Conservation (phyloP, 2,329 filamentous ascomycete species). For the Pseudogymnoascus sp. region DNA sequence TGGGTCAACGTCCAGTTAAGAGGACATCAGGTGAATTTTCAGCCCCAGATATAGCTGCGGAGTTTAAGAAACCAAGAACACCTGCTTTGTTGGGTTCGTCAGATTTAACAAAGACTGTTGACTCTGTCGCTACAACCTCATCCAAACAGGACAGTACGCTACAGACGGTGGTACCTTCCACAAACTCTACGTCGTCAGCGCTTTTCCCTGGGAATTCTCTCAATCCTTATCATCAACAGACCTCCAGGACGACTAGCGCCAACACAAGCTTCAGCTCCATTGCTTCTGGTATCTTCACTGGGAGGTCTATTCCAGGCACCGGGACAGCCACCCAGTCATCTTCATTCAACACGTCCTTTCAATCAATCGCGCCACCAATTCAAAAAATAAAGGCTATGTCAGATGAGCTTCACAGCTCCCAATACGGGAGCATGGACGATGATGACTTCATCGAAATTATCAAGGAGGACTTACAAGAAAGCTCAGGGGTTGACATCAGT, state of each 20-base stretch:
- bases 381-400: not conserved
- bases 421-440: slow-evolving; percentile 21
- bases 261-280: slow-evolving; percentile 19
- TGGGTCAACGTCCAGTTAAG: not conserved
- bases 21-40: not conserved
- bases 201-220: not conserved
- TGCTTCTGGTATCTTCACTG: slow-evolving; percentile 18
- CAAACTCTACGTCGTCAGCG: slow-evolving; percentile 8
- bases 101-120: not conserved
- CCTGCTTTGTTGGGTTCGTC: not conserved
- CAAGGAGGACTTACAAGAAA: slow-evolving; percentile 2
- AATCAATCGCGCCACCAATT: not conserved
- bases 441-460: slow-evolving; percentile 10
- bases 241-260: slow-evolving; percentile 3
- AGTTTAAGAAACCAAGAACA: slow-evolving; percentile 1
- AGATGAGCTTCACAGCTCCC: slow-evolving; percentile 15
- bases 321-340: not conserved
- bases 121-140: not conserved
- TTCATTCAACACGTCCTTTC: slow-evolving; percentile 13
- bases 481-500: not conserved
- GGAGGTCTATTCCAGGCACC: not conserved
- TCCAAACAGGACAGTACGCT: not conserved
- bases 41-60: not conserved
- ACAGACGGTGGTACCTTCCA: slow-evolving; percentile 2
- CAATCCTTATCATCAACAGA: not conserved